Conservation (phyloP, 208 protist species). For the Trypanosoma caninum region DNA sequence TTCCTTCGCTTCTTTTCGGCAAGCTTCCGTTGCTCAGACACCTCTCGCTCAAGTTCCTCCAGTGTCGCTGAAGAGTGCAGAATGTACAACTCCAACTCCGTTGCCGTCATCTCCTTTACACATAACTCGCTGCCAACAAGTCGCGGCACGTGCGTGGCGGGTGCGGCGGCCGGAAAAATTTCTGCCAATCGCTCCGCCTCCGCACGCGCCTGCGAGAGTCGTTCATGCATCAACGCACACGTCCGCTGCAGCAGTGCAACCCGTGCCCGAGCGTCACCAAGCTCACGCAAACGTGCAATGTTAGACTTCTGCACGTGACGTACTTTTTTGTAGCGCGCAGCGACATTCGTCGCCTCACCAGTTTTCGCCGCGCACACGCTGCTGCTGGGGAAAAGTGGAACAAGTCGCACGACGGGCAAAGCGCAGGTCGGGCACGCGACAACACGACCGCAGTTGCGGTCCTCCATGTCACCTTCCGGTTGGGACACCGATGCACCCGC, state of each 20-base stretch:
- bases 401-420: conserved; percentile 29
- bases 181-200: conserved; percentile 51
- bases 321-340: conserved; percentile 15
- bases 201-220: conserved; percentile 30
- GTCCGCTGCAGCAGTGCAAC: conserved; percentile 44
- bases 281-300: conserved; percentile 40
- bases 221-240: conserved; percentile 63
- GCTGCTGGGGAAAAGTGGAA: conserved; percentile 47
- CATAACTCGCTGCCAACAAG: conserved; percentile 9
- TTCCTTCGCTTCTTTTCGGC: conserved; percentile 38
- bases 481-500: conserved; percentile 7
- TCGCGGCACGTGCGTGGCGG: neutral
- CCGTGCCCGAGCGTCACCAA: conserved; percentile 33
- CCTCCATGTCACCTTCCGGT: neutral
- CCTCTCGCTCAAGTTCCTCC: conserved; percentile 36
- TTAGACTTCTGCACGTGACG: conserved; percentile 44
- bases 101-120: conserved; percentile 53
- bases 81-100: conserved; percentile 77
- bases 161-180: conserved; percentile 33
- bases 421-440: conserved; percentile 53
- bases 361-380: neutral
- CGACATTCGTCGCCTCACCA: neutral
- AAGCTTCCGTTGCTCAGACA: conserved; percentile 47
- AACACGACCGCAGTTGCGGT: neutral
- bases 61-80: conserved; percentile 46